These are phyloP conservation scores for Yarrowia bubula DNA, from an alignment of 805 yeast species.

Conservation along the genomic window DNA sequence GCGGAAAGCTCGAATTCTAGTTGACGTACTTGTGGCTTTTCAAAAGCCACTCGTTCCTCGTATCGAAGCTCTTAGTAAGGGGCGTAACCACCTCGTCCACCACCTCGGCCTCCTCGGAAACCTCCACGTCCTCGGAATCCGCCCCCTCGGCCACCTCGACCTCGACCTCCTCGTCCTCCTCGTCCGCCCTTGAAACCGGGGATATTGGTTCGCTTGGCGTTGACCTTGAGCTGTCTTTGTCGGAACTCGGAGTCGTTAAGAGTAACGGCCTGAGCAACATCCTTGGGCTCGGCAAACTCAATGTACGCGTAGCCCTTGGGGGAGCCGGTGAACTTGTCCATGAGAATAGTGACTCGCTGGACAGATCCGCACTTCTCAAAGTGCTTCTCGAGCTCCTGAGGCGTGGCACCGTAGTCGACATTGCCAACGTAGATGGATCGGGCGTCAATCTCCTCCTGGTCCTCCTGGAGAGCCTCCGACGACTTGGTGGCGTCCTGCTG, in stretches of 20 bases:
- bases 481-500: conserved; percentile 50
- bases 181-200: conserved; percentile 67
- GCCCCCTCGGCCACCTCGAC: conserved; percentile 41
- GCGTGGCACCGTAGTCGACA: conserved; percentile 76
- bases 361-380: conserved; percentile 70
- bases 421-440: conserved; percentile 80
- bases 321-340: conserved; percentile 70
- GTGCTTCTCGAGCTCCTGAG: conserved; percentile 73
- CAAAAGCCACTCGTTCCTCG: too few relatives aligned
- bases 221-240: conserved; percentile 70
- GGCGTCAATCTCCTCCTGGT: conserved; percentile 67
- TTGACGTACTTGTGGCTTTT: too few relatives aligned
- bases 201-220: conserved; percentile 74
- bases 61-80: conserved; percentile 40
- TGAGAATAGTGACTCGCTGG: conserved; percentile 73
- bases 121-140: conserved; percentile 45
- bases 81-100: conserved; percentile 47
- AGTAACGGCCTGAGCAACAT: conserved; percentile 62
- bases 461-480: conserved; percentile 45
- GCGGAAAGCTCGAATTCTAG: too few relatives aligned
- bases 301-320: conserved; percentile 88
- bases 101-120: conserved; percentile 43
- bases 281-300: conserved; percentile 70
- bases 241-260: conserved; percentile 64
- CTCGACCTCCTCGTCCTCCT: conserved; percentile 47